Evolutionary conservation across 176 grass and related monocot genomes (phyloP).

Genomic region (Cenchrus americanus): DNA sequence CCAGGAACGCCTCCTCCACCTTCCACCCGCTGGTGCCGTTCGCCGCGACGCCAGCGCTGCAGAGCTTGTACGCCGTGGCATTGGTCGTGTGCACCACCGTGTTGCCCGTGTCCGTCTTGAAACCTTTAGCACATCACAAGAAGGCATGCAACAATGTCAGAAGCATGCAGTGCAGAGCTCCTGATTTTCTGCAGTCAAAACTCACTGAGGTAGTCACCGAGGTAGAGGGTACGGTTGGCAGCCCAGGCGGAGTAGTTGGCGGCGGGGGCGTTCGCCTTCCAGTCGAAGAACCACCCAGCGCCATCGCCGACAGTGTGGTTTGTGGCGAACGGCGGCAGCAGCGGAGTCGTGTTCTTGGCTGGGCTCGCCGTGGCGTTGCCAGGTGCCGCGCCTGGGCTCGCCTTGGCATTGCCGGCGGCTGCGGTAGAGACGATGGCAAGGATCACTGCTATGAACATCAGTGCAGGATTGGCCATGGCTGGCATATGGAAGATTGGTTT

Average conservation of each 20-base stretch:
- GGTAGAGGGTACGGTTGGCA: constrained; percentile 63
- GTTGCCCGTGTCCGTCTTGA: constrained; percentile 53
- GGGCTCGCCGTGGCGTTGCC: neutral
- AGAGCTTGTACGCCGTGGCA: constrained; percentile 50
- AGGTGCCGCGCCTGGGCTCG: neutral
- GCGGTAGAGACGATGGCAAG: neutral
- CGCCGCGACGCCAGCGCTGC: constrained; percentile 20
- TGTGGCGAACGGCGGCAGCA: constrained; percentile 30
- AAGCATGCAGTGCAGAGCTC: neutral
- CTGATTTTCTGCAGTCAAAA: neutral
- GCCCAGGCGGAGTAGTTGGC: constrained; percentile 78
- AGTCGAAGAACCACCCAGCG: constrained; percentile 73
- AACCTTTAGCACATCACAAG: constrained; percentile 7
- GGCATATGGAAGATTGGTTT: neutral
- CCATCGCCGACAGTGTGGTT: constrained; percentile 73
- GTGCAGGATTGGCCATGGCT: neutral
- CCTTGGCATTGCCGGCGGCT: neutral
- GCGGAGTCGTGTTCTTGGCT: neutral
- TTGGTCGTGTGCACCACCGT: constrained; percentile 66
- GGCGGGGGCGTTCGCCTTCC: constrained; percentile 50
- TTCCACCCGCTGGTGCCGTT: constrained; percentile 29
- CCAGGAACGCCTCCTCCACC: constrained; percentile 35
- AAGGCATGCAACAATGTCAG: neutral
- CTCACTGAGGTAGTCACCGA: constrained; percentile 79
- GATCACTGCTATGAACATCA: neutral